Evolutionary conservation across 805 yeast species (phyloP).

Genomic region (Candida ovalis): DNA sequence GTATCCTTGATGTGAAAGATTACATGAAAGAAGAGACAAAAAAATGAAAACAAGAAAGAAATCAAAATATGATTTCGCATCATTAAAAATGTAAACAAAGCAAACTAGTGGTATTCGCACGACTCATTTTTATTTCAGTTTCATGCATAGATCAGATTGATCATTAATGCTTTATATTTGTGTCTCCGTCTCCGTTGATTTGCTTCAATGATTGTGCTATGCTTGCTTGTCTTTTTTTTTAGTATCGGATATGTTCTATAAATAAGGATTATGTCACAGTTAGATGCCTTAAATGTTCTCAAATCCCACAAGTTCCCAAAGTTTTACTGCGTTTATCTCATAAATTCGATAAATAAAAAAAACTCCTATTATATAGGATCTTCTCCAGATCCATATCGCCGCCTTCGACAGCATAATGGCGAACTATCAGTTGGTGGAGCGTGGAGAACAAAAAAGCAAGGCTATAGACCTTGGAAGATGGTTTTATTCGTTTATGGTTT

Average conservation of each 20-base stretch:
- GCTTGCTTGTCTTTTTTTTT: too few species aligned
- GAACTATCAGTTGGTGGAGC: conserved; percentile 64
- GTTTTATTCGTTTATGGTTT: conserved; percentile 62
- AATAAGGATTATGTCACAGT: neutral
- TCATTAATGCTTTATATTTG: neutral
- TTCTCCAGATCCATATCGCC: conserved; percentile 65
- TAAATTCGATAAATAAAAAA: conserved; percentile 56
- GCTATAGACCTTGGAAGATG: conserved; percentile 75
- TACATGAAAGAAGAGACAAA: neutral
- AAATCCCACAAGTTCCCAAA: conserved; percentile 23
- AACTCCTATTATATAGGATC: conserved; percentile 74
- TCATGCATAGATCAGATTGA: neutral
- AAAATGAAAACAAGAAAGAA: neutral
- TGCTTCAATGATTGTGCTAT: too few species aligned
- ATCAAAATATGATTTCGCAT: neutral
- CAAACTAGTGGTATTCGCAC: neutral
- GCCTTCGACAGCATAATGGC: conserved; percentile 81
- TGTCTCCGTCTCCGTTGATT: too few species aligned
- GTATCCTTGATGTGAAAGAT: too few species aligned
- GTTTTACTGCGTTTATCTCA: conserved; percentile 69
- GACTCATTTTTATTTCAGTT: neutral
- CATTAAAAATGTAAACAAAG: conserved; percentile 3
- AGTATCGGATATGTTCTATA: too few species aligned
- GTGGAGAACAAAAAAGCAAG: conserved; percentile 51
- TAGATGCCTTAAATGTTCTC: neutral